Evolutionary conservation across 352 stramenopile genomes (phyloP), one percentile per base, ranked within the genome.

Genomic region (Globisporangium irregulare): DNA sequence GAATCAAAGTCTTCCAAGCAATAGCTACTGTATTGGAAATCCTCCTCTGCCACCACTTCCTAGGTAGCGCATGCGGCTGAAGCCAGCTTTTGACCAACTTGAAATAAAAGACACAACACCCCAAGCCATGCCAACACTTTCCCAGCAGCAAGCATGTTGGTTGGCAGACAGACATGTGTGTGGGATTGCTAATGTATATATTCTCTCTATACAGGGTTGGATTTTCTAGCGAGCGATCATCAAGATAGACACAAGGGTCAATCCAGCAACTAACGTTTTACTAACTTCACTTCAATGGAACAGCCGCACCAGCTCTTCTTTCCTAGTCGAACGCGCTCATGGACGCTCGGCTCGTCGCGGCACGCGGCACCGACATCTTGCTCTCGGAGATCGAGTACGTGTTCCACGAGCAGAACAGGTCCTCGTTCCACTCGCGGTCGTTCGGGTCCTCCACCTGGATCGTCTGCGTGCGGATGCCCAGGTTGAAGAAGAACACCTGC

Each of bases 361-460:
- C 83, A 57, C 85, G 81, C 15, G 85, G 85, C 63, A 91, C 85
- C 2, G 85, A 93, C 85, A 93, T 91, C 64, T 87, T 83, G 62
- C 77, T 84, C 36, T 91, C 81, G 7, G 69, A 76, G 10, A 70
- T 80, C 55, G 78, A 76, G 60, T 83, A 83, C 22, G 74, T 82
- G n/a, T 68, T 73, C 74, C 78, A 84, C 15, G 75, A 78, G 57
- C 82, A 87, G 66, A 86, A 88, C n/a, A 78, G 68, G 25, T 86
- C 79, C 58, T 89, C 80, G 53, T 80, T 78, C 81, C 85, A 92
- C 55, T 91, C 79, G 48, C 77, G 71, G 50, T 86, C 74, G 36
- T 57, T 74, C 4, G 78, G 72, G 48, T 86, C 73, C 38, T 93
- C 85, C 51, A 93, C 78, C 68, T 93, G 85, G 22, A 93, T 80